Percentiles rank a stretch among this genome's conserved stretches.
These are phyloP conservation scores for Epicoccum nigrum DNA, from an alignment of 2,329 filamentous ascomycete species.

Conservation along the genomic window DNA sequence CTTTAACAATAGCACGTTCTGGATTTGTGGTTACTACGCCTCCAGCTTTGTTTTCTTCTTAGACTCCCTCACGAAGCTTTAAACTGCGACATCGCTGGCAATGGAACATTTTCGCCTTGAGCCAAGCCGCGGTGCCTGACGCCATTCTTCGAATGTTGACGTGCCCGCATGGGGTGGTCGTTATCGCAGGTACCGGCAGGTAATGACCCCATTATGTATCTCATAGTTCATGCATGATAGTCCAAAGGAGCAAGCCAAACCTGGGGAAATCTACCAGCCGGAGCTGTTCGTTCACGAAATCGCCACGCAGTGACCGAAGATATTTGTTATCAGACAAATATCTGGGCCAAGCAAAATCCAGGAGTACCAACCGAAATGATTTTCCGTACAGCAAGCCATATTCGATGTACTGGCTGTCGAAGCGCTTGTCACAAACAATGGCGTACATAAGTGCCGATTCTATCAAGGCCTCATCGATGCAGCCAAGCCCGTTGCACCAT, in stretches of 20 bases:
- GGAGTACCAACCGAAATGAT: too few relatives aligned
- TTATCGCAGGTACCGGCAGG: constrained; percentile 7
- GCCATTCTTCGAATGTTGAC: constrained; percentile 25
- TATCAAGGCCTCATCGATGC: not conserved
- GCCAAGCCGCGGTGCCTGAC: constrained; percentile 25
- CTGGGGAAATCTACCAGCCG: too few relatives aligned
- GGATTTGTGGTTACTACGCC: not conserved
- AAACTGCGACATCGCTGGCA: not conserved
- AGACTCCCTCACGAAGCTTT: not conserved
- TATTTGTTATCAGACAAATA: too few relatives aligned
- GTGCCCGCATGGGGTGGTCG: constrained; percentile 22
- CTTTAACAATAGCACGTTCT: constrained; percentile 2
- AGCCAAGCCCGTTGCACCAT: constrained; percentile 1
- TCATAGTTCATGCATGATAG: not conserved
- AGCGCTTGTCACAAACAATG: not conserved
- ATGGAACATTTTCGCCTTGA: not conserved
- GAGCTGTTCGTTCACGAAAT: not conserved
- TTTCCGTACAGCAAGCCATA: too few relatives aligned
- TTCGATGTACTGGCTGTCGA: not conserved
- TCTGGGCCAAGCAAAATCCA: too few relatives aligned
- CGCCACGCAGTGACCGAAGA: not conserved
- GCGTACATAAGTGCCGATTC: not conserved
- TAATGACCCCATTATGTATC: not conserved
- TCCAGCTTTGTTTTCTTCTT: not conserved
- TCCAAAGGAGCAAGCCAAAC: not conserved